These are phyloP conservation scores for Penicillium simplicissimum DNA, from an alignment of 495 filamentous ascomycete species.

Conservation along the genomic window DNA sequence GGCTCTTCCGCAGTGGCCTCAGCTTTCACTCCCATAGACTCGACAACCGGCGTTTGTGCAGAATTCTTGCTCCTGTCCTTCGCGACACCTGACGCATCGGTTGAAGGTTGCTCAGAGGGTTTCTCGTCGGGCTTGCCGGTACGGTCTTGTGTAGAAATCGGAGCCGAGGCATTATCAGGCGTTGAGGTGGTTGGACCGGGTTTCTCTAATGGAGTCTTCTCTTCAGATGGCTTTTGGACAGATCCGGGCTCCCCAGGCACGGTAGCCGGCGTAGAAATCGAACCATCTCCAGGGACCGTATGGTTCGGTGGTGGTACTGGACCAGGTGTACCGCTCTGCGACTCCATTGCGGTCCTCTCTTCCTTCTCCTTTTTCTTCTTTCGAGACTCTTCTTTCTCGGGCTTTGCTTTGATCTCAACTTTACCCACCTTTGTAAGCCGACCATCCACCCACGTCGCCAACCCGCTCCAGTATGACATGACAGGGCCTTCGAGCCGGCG, in stretches of 20 bases:
- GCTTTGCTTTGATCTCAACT: constrained; percentile 55
- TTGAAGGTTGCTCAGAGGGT: not conserved
- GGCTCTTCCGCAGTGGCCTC: not conserved
- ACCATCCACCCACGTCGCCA: constrained; percentile 73
- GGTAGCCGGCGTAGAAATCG: not conserved
- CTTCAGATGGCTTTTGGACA: not conserved
- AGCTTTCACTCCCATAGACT: not conserved
- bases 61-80: not conserved
- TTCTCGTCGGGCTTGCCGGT: constrained; percentile 1
- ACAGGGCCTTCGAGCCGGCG: constrained; percentile 86
- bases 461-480: constrained; percentile 89
- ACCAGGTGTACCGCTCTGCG: constrained; percentile 17
- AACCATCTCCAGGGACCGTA: constrained; percentile 1
- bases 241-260: not conserved
- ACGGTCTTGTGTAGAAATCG: not conserved
- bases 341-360: constrained; percentile 25
- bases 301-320: constrained; percentile 4
- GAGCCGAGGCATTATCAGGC: not conserved
- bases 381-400: constrained; percentile 37
- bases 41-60: not conserved
- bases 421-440: constrained; percentile 75
- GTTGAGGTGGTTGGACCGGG: not conserved
- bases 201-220: not conserved
- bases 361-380: constrained; percentile 41
- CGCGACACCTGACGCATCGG: not conserved